A percentile compares a stretch with the other conserved stretches of the same genome.
phyloP scores from a whole-genome alignment of 176 grass and related monocot species.

The Microstegium vimineum region DNA sequence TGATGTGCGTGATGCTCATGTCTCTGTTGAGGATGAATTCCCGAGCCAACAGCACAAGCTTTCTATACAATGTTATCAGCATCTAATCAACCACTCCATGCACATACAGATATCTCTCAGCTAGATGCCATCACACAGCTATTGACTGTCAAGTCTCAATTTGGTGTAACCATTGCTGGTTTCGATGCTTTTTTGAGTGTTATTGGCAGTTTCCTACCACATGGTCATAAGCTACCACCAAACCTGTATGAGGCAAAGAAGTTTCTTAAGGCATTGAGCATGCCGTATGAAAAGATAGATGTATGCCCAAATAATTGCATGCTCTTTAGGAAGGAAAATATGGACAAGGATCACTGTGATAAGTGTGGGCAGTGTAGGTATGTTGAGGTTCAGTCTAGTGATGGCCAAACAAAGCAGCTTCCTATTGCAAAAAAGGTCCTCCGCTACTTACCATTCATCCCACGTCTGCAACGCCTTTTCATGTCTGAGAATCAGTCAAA shows the following conservation, averaged over 20 bases:
- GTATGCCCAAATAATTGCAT: not conserved
- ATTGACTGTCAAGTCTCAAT: too few species aligned
- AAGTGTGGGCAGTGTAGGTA: not conserved
- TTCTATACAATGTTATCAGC: not conserved
- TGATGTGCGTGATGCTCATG: not conserved
- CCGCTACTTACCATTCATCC: not conserved
- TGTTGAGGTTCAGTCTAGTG: not conserved
- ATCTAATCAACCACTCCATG: not conserved
- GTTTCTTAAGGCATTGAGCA: not conserved
- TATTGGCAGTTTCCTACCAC: not conserved
- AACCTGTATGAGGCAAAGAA: not conserved
- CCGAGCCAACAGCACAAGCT: not conserved
- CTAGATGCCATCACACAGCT: not conserved
- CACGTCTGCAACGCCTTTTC: not conserved
- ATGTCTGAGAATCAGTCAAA: not conserved
- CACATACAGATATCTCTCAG: not conserved
- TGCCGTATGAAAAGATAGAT: constrained; percentile 21
- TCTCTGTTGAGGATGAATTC: not conserved
- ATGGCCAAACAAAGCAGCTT: not conserved
- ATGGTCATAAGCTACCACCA: not conserved
- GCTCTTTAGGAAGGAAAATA: not conserved
- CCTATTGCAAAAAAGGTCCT: not conserved
- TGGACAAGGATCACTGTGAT: not conserved
- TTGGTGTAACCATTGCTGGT: too few species aligned
- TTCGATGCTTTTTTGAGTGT: too few species aligned